A percentile compares a stretch with the other conserved stretches of the same genome.
phyloP scores from a whole-genome alignment of 129 eudicot species.

The Arctium minus region DNA sequence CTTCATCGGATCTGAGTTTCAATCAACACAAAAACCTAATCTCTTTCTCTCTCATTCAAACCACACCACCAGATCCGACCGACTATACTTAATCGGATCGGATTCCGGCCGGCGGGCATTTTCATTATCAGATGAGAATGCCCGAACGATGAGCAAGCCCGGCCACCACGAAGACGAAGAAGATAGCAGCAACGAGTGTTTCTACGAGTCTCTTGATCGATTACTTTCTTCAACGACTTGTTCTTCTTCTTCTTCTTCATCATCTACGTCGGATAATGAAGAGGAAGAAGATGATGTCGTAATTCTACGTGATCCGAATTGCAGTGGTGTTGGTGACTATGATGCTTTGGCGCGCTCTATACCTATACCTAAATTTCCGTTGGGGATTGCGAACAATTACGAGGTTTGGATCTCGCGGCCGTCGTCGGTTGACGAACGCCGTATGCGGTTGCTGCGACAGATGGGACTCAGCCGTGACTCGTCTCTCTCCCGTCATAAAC shows the following conservation, averaged over 20 bases:
- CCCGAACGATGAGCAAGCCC: conserved; percentile 75
- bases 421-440: conserved; percentile 82
- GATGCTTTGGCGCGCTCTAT: conserved; percentile 4
- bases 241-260: conserved; percentile 45
- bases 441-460: conserved; percentile 61
- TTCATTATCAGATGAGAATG: conserved; percentile 58
- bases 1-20: conserved; percentile 36
- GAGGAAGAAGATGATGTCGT: conserved; percentile 23
- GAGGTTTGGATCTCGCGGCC: conserved; percentile 89
- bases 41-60: conserved; percentile 5
- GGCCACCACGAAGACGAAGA: conserved; percentile 25
- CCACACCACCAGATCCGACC: conserved; percentile 8
- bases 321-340: conserved; percentile 16
- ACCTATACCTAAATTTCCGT: conserved; percentile 51
- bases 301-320: conserved; percentile 2
- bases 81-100: conserved; percentile 2
- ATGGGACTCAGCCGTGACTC: conserved; percentile 68
- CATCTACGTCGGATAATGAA: conserved; percentile 25
- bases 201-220: conserved; percentile 88
- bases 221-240: conserved; percentile 78
- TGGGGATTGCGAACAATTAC: conserved; percentile 49
- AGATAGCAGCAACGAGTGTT: conserved; percentile 43
- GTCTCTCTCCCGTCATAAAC: conserved; percentile 40
- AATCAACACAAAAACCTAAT: conserved; percentile 12
- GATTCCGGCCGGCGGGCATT: conserved; percentile 54